Evolutionary conservation across 73 alveolate species (phyloP).

Genomic region (Urostyla sp.): DNA sequence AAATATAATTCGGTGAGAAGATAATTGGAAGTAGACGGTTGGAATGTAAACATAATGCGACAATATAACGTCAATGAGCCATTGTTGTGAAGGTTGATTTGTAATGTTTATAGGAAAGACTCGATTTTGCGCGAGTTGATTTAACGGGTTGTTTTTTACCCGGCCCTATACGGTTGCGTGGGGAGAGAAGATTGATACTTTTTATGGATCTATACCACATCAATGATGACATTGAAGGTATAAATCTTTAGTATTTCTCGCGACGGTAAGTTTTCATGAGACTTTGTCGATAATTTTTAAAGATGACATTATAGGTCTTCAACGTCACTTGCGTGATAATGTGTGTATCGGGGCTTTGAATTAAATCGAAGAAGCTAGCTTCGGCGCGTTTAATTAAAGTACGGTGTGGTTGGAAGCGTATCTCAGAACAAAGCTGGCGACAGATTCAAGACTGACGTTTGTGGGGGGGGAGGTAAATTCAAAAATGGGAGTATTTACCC

Average conservation of each 20-base stretch:
- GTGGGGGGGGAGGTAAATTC: constrained; percentile 16
- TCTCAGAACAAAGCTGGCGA: background rate
- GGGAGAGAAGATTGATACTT: background rate
- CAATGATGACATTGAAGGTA: background rate
- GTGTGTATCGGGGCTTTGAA: background rate
- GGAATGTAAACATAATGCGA: background rate
- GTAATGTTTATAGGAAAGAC: background rate
- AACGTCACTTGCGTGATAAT: background rate
- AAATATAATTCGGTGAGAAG: background rate
- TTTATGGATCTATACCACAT: background rate
- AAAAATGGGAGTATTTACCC: constrained; percentile 24
- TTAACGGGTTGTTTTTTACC: too few relatives aligned
- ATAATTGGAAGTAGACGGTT: too few relatives aligned
- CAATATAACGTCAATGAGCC: background rate
- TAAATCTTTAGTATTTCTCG: background rate
- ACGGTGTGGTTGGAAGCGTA: background rate
- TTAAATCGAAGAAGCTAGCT: background rate
- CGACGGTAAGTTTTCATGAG: background rate
- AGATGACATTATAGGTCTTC: background rate
- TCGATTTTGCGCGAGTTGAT: background rate
- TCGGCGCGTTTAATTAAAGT: background rate
- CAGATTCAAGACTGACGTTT: background rate
- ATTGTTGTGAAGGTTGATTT: background rate
- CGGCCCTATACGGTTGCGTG: too few relatives aligned
- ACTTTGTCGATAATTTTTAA: constrained; percentile 14